These are phyloP conservation scores for Dothistroma septosporum DNA, from an alignment of 2,329 filamentous ascomycete species.

Conservation along the genomic window DNA sequence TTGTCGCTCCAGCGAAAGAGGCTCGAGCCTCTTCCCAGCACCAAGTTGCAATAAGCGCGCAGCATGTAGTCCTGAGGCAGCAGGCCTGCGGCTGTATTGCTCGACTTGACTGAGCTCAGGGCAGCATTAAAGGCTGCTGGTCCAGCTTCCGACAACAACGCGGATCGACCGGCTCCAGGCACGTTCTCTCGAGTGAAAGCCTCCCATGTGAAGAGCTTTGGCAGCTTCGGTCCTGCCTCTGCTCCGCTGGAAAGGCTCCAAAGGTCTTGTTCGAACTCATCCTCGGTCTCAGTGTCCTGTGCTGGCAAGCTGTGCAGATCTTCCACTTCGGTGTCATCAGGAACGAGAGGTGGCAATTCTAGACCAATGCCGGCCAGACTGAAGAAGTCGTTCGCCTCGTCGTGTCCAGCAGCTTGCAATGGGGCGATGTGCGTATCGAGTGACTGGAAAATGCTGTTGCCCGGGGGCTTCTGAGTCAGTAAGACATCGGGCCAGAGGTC, in stretches of 20 bases:
- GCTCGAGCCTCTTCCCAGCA: conserved; percentile 66
- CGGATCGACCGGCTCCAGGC: conserved; percentile 40
- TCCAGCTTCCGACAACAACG: conserved; percentile 67
- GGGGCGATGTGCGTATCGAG: conserved; percentile 2
- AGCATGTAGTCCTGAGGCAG: conserved; percentile 38
- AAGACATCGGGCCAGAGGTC: conserved; percentile 23
- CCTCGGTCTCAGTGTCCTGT: background rate
- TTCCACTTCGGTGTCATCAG: background rate
- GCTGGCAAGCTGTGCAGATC: background rate
- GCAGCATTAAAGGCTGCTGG: conserved; percentile 63
- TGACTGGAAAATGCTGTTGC: conserved; percentile 18
- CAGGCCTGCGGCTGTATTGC: conserved; percentile 34
- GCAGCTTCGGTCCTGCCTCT: conserved; percentile 38
- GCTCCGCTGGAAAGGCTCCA: conserved; percentile 21
- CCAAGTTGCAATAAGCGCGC: conserved; percentile 59
- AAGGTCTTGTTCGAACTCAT: conserved; percentile 31
- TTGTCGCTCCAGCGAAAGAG: conserved; percentile 62
- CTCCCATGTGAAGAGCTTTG: conserved; percentile 64
- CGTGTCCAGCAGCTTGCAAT: background rate
- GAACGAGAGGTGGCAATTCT: background rate
- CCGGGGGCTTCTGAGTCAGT: conserved; percentile 6
- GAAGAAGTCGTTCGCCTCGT: background rate
- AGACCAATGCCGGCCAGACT: background rate
- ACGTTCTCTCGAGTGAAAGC: conserved; percentile 44
- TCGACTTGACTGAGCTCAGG: conserved; percentile 43